A percentile compares a stretch with the other conserved stretches of the same genome.
Evolutionary conservation across 441 rosid species (phyloP).

Genomic region (Bruguiera hainesii): DNA sequence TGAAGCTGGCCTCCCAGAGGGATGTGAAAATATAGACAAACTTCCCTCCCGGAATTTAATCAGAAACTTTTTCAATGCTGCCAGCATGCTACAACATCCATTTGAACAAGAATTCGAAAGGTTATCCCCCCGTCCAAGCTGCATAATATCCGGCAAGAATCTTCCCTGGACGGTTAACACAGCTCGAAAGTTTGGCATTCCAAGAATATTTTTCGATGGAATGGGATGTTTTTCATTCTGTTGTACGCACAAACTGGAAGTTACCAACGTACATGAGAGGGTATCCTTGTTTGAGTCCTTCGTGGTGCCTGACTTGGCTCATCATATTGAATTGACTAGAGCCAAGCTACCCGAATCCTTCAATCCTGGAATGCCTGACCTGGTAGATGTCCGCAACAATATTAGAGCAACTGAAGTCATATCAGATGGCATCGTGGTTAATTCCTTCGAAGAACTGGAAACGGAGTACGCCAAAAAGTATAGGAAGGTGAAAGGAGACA

Average conservation of each 20-base stretch:
- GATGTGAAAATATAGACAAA: slow-evolving; percentile 34
- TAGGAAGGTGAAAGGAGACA: slow-evolving; percentile 21
- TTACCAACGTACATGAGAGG: slow-evolving; percentile 11
- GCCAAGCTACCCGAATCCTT: slow-evolving; percentile 28
- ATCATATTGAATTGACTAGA: slow-evolving; percentile 37
- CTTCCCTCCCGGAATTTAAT: slow-evolving; percentile 30
- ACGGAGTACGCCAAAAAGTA: slow-evolving; percentile 26
- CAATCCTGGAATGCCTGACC: slow-evolving; percentile 17
- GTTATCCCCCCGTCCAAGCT: slow-evolving; percentile 32
- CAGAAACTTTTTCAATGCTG: slow-evolving; percentile 26
- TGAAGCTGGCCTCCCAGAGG: slow-evolving; percentile 30
- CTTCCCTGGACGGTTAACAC: slow-evolving; percentile 32
- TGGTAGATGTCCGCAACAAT: slow-evolving; percentile 21
- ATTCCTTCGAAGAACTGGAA: slow-evolving; percentile 48
- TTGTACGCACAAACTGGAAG: slow-evolving; percentile 25
- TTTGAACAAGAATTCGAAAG: slow-evolving; percentile 23
- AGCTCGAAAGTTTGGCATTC: slow-evolving; percentile 38
- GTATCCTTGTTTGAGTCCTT: slow-evolving; percentile 33
- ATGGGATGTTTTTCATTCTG: slow-evolving; percentile 33
- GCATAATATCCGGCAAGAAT: slow-evolving; percentile 40
- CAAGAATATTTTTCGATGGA: slow-evolving; percentile 39
- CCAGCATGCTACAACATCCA: slow-evolving; percentile 24
- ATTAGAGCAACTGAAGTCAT: slow-evolving; percentile 19
- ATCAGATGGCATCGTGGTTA: slow-evolving; percentile 34
- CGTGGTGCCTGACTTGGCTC: slow-evolving; percentile 45